Conservation (phyloP, 2,329 filamentous ascomycete genomes). For the Pseudogymnoascus sp. region DNA sequence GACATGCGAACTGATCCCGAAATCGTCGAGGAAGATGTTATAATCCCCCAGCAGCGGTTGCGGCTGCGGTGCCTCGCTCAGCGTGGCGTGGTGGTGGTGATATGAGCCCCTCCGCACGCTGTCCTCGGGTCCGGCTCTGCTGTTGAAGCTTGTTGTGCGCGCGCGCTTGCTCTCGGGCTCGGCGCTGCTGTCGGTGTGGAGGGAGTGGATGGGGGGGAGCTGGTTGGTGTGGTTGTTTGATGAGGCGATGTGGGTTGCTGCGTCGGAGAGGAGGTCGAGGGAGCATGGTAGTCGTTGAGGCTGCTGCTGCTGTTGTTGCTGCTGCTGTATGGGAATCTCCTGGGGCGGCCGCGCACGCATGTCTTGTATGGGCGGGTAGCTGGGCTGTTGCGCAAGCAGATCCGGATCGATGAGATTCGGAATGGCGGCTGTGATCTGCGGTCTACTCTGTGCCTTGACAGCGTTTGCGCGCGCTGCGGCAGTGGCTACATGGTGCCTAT, state of each 20-base stretch:
- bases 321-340: background rate
- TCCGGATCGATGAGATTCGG: constrained; percentile 7
- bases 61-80: constrained; percentile 13
- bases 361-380: background rate
- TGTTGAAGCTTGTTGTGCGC: background rate
- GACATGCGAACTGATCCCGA: constrained; percentile 29
- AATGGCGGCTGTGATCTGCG: background rate
- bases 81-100: constrained; percentile 34
- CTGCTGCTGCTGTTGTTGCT: background rate
- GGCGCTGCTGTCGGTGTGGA: background rate
- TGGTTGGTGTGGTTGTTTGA: background rate
- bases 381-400: background rate
- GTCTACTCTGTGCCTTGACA: background rate
- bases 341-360: background rate
- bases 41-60: constrained; percentile 43
- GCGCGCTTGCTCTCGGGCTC: background rate
- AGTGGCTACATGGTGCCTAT: constrained; percentile 38
- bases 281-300: constrained; percentile 39
- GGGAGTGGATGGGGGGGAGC: background rate
- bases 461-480: constrained; percentile 24
- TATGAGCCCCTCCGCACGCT: constrained; percentile 25
- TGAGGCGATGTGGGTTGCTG: background rate
- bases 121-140: background rate
- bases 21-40: constrained; percentile 52
- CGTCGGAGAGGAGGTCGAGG: constrained; percentile 43